These are phyloP conservation scores for Calonectria pteridis DNA, from an alignment of 2,329 filamentous ascomycete species.

Conservation along the genomic window DNA sequence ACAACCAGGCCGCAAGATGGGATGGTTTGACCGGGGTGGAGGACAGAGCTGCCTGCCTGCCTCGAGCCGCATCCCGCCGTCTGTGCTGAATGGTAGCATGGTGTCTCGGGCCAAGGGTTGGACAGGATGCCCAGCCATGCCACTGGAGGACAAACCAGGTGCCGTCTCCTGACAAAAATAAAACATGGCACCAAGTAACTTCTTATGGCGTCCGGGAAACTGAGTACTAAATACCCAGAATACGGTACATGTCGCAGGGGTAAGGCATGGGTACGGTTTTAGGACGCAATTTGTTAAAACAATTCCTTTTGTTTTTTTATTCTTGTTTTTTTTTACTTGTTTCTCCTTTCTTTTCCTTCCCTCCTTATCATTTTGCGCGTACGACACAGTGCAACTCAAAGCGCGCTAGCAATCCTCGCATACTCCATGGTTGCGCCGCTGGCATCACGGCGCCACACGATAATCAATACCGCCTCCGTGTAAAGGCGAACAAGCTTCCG, in stretches of 20 bases:
- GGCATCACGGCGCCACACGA: background rate
- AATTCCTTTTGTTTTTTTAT: conserved; percentile 7
- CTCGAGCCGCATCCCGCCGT: conserved; percentile 14
- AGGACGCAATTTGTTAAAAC: conserved; percentile 8
- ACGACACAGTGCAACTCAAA: conserved; percentile 8
- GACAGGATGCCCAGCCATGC: conserved; percentile 1
- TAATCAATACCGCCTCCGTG: conserved; percentile 14
- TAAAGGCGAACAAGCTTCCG: conserved; percentile 16
- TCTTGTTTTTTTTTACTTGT: conserved; percentile 21
- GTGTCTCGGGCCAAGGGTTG: conserved; percentile 20
- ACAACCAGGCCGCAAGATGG: background rate
- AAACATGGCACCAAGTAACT: conserved; percentile 3
- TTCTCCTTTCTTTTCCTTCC: conserved; percentile 23
- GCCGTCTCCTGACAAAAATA: conserved; percentile 10
- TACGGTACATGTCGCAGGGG: conserved; percentile 12
- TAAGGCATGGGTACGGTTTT: conserved; percentile 9
- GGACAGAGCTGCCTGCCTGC: background rate
- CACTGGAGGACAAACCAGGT: background rate
- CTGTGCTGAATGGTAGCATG: conserved; percentile 8
- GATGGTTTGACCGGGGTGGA: conserved; percentile 1
- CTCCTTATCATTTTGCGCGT: conserved; percentile 20
- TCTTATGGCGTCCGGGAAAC: background rate
- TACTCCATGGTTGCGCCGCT: background rate
- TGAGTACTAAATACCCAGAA: conserved; percentile 2
- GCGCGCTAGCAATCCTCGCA: conserved; percentile 14